Evolutionary conservation across 139 green algal genomes (phyloP).

Genomic region (Gonium pectorale): DNA sequence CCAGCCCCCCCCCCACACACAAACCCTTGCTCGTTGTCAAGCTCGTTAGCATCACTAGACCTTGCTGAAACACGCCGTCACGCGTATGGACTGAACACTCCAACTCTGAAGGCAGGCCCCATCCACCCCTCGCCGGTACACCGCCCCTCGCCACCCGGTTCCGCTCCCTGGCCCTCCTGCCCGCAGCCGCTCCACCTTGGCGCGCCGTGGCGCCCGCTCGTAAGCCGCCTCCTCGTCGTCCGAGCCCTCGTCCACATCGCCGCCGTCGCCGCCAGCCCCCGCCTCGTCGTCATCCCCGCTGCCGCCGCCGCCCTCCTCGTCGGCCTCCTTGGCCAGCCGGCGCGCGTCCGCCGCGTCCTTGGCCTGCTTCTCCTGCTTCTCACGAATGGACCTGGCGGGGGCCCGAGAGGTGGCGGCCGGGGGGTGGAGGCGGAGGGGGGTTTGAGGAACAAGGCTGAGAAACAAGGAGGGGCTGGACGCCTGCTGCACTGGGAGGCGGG

Average conservation of each 20-base stretch:
- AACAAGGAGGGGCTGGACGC: too few species aligned
- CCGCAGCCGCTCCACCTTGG: not conserved
- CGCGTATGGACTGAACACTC: too few species aligned
- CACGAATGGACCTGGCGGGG: conserved; percentile 37
- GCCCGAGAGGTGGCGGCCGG: too few species aligned
- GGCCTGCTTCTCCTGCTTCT: conserved; percentile 30
- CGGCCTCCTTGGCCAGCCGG: not conserved
- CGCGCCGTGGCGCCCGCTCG: conserved; percentile 28
- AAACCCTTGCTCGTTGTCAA: too few species aligned
- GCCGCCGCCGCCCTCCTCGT: not conserved
- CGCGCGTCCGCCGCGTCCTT: not conserved
- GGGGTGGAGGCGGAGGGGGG: too few species aligned
- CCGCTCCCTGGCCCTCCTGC: not conserved
- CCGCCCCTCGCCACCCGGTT: not conserved
- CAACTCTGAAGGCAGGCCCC: too few species aligned
- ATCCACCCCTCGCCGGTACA: not conserved
- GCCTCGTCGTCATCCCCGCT: not conserved
- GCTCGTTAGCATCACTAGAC: not conserved
- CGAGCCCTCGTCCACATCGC: not conserved
- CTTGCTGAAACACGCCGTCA: too few species aligned
- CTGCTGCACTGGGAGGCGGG: too few species aligned
- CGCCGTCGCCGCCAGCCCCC: not conserved
- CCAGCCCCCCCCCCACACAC: not conserved
- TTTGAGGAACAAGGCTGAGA: too few species aligned
- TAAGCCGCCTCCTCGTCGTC: conserved; percentile 7